Percentiles rank a stretch among this genome's conserved stretches.
Conservation (phyloP, 371 early-diverging fungal species). For the Syncephalis plumigaleata region DNA sequence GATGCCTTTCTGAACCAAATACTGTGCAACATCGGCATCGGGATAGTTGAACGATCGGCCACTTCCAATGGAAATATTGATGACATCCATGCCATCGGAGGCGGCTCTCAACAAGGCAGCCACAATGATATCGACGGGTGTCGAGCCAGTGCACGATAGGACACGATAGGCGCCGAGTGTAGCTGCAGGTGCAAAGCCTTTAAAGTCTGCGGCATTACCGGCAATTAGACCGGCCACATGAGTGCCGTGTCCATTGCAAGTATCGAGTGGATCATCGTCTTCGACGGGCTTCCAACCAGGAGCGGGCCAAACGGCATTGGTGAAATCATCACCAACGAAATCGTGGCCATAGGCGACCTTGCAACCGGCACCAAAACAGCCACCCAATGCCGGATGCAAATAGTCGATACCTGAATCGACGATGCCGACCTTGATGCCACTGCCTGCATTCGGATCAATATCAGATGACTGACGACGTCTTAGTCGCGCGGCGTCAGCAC, state of each 20-base stretch:
- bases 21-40: neutral
- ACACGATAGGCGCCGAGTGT: constrained; percentile 34
- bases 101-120: constrained; percentile 30
- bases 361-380: constrained; percentile 25
- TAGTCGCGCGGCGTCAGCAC: too few relatives aligned
- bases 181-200: constrained; percentile 37
- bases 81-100: constrained; percentile 31
- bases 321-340: constrained; percentile 15
- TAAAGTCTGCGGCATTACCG: constrained; percentile 16
- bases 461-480: too few relatives aligned
- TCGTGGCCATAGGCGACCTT: constrained; percentile 20
- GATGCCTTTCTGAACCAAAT: neutral
- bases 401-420: constrained; percentile 47
- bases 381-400: constrained; percentile 28
- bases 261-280: constrained; percentile 33
- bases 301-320: neutral
- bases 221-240: constrained; percentile 38
- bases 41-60: neutral
- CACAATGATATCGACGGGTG: constrained; percentile 18
- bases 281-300: too few relatives aligned
- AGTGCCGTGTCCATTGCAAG: constrained; percentile 27
- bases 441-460: too few relatives aligned
- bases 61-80: constrained; percentile 44
- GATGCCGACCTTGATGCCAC: constrained; percentile 45
- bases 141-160: constrained; percentile 35